Base-by-base conservation (phyloP, 345 rosid species). In the Gossypium longicalyx region DNA sequence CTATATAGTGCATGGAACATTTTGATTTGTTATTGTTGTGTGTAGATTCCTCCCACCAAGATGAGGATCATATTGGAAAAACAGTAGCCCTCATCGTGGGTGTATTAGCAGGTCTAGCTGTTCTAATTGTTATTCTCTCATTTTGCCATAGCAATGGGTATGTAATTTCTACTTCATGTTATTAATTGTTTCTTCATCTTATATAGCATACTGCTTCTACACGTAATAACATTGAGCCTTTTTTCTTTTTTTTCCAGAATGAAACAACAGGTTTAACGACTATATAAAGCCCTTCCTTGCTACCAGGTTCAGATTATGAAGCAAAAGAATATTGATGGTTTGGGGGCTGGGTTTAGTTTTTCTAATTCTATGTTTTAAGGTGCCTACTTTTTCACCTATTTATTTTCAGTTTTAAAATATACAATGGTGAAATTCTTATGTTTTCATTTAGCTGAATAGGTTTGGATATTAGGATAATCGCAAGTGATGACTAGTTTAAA, bases 41-140 rank as follows among this genome's bases (percentile, higher is more conserved):
- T 58, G 11, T 43, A 94, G 98, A 86, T 84, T 86, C 97, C 66
- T 79, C 87, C 59, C 77, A 77, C 61, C 13, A 45, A 11, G 49
- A 45, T 11, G 87, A 82, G 27, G 98, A 92, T 77, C 67, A 83
- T 38, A 85, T 78, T 62, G 97, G 97, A 1, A 92, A 87, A 85
- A 85, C 95, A 27, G 90, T 92, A 0, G 93, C 97, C 71, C 89
- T 92, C 2, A 86, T 88, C 41, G 94, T 94, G 15, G 98, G 97
- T 52, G 85, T 80, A 49, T 67, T 94, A 48, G 97, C 90, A 43
- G 95, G 89, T 70, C 76, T 90, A 1, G 90, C 97, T 15, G 65
- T 91, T 80, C 82, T 94, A 1, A 80, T 94, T 5, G 85, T 94
- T 77, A 82, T 91, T 19, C 97, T 92, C 75, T 92, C 97, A 19